A percentile compares a stretch with the other conserved stretches of the same genome.
These are phyloP conservation scores for Pythium insidiosum DNA, from an alignment of 352 stramenopile genomes.

Conservation along the genomic window DNA sequence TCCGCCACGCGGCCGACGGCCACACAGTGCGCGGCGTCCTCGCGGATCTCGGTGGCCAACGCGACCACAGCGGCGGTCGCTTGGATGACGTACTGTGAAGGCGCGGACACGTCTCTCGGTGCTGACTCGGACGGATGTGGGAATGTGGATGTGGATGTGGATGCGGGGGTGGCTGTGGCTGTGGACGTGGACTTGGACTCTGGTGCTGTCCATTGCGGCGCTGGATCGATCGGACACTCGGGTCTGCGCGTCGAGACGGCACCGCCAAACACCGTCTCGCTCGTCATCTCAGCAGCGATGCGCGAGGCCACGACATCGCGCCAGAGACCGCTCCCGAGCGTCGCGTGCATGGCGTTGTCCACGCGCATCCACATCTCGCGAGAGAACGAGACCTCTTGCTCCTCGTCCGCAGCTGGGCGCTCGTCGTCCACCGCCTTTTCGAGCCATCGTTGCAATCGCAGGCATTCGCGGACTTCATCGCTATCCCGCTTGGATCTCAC, in stretches of 20 bases:
- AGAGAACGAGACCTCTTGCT: constrained; percentile 13
- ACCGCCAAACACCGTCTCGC: constrained; percentile 43
- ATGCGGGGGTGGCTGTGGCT: too few species aligned
- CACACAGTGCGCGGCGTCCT: constrained; percentile 11
- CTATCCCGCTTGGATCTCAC: too few species aligned
- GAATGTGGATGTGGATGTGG: neutral
- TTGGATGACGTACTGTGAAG: neutral
- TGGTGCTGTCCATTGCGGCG: too few species aligned
- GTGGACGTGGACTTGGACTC: too few species aligned
- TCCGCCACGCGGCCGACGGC: constrained; percentile 19
- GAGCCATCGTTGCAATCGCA: constrained; percentile 11
- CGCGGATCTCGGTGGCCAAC: constrained; percentile 15
- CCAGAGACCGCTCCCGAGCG: constrained; percentile 23
- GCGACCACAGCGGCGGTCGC: constrained; percentile 1
- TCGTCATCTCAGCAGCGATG: constrained; percentile 45
- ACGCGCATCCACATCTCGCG: constrained; percentile 29
- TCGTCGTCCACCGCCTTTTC: too few species aligned
- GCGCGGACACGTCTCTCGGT: neutral
- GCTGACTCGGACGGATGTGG: too few species aligned
- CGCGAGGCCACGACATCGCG: constrained; percentile 35
- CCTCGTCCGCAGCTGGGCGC: neutral
- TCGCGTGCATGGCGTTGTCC: constrained; percentile 14
- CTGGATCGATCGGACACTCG: constrained; percentile 19
- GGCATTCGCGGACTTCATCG: constrained; percentile 1
- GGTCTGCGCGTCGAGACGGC: constrained; percentile 24